Percentiles rank a stretch among this genome's conserved stretches.
Conservation (phyloP, 345 rosid species). For the Camelina laxa region DNA sequence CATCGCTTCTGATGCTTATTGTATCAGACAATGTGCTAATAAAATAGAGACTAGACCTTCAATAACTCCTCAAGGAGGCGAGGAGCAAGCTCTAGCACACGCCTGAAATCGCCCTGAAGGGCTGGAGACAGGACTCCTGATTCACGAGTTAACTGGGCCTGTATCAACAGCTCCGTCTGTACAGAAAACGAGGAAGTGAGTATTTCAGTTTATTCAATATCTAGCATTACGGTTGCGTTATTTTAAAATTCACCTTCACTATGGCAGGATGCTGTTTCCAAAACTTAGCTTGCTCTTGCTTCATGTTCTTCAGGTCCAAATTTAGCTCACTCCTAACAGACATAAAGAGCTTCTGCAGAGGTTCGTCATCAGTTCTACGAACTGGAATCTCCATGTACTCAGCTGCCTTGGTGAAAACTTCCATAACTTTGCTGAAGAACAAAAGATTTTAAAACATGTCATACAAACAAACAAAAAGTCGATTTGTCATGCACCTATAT, state of each 20-base stretch:
- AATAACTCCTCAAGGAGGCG: slow-evolving; percentile 93
- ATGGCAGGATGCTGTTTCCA: slow-evolving; percentile 99
- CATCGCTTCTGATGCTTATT: slow-evolving; percentile 7
- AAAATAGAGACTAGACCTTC: slow-evolving; percentile 62
- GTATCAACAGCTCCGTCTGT: slow-evolving; percentile 96
- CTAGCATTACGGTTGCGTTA: slow-evolving; percentile 16
- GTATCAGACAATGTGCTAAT: slow-evolving; percentile 11
- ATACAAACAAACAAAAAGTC: slow-evolving; percentile 21
- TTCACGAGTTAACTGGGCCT: slow-evolving; percentile 92
- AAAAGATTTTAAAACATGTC: slow-evolving; percentile 30
- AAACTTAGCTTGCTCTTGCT: slow-evolving; percentile 99
- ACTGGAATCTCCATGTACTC: slow-evolving; percentile 97
- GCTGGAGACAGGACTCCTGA: slow-evolving; percentile 77
- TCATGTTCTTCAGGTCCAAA: slow-evolving; percentile 89
- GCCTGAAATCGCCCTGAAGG: slow-evolving; percentile 78
- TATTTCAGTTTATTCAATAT: slow-evolving; percentile 9
- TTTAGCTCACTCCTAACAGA: slow-evolving; percentile 97
- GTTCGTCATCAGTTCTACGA: slow-evolving; percentile 93
- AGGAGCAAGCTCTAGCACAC: slow-evolving; percentile 91
- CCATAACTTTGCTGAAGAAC: slow-evolving; percentile 92
- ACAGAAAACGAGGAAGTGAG: slow-evolving; percentile 28
- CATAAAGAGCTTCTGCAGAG: slow-evolving; percentile 94
- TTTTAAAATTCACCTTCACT: slow-evolving; percentile 69
- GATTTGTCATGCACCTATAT: slow-evolving; percentile 4
- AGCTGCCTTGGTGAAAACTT: slow-evolving; percentile 95